Base-by-base conservation (phyloP, 306 rosid species). In the Canavalia gladiata region DNA sequence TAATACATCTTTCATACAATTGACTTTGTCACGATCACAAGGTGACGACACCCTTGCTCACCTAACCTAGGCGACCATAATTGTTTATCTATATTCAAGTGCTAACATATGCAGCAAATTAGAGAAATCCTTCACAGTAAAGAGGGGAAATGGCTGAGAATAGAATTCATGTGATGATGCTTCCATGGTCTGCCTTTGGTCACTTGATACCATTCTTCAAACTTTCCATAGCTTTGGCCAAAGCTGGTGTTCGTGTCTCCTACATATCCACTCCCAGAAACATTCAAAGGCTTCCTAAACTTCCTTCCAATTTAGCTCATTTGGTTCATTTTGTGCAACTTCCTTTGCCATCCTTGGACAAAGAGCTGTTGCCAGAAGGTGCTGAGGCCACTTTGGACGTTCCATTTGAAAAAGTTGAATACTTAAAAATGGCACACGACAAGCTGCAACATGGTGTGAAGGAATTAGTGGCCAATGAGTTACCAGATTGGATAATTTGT, bases 131-230 rank as follows among this genome's bases (percentile, higher is more conserved):
- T 18, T 18, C 25, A 18, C 25, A 18, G 25, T 18, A 18, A 18
- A 18, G 25, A 18, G 25, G 25, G 12, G 18, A 82, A 72, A 83
- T 77, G 86, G 80, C 47, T 10, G 83, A 68, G 56, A 60, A 74
- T 4, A 30, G 39, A 54, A 54, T 60, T 62, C 78, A 75, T 9
- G 82, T 74, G 0, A 72, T 56, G 50, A 79, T 81, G 85, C n/a
- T 85, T 55, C 85, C 88, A 45, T 81, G 85, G 79, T 59, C 49
- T 9, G 87, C 84, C 18, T 84, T 84, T 59, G 84, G 87, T 6
- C 87, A 84, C 73, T 29, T 84, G 10, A 79, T 68, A 0, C 84
- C 84, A 12, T 78, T 84, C 50, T 80, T 68, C 41, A n/a, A 86
- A 33, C 80, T 86, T 41, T 62, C 84, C 67, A 70, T 74, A 47